A percentile compares a stretch with the other conserved stretches of the same genome.
phyloP scores from a whole-genome alignment of 2,329 filamentous ascomycete species.

The Aspergillus ruber region DNA sequence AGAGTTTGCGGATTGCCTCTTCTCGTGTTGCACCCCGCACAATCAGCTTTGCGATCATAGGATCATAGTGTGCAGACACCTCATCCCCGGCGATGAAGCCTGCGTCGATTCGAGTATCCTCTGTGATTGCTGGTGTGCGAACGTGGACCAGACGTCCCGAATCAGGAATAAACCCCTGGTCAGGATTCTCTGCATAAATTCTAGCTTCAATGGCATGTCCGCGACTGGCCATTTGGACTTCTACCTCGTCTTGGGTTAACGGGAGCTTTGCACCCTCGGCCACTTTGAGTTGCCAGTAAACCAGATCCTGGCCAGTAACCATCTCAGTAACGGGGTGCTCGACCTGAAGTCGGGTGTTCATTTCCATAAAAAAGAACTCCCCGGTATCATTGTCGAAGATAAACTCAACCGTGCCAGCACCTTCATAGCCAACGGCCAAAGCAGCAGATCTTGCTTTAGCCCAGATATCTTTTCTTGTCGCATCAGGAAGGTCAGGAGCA shows the following conservation, averaged over 20 bases:
- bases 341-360: conserved; percentile 81
- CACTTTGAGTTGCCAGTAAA: conserved; percentile 91
- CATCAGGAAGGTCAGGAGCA: conserved; percentile 55
- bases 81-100: conserved; percentile 88
- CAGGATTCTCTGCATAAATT: conserved; percentile 94
- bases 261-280: conserved; percentile 65
- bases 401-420: conserved; percentile 62
- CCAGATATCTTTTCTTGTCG: conserved; percentile 58
- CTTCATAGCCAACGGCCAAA: conserved; percentile 58
- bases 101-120: conserved; percentile 82
- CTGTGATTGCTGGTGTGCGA: conserved; percentile 60
- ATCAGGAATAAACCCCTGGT: conserved; percentile 86
- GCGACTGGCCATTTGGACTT: conserved; percentile 62
- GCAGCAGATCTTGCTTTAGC: conserved; percentile 58
- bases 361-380: conserved; percentile 66
- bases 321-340: conserved; percentile 91
- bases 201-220: conserved; percentile 92
- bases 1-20: conserved; percentile 75
- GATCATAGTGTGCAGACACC: conserved; percentile 91
- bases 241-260: conserved; percentile 59
- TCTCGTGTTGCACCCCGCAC: conserved; percentile 73
- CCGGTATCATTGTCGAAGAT: conserved; percentile 63
- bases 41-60: conserved; percentile 98
- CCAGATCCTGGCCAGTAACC: conserved; percentile 70
- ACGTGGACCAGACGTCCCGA: conserved; percentile 84